Evolutionary conservation across 306 rosid species (phyloP).

Genomic region (Trichosanthes truncata): DNA sequence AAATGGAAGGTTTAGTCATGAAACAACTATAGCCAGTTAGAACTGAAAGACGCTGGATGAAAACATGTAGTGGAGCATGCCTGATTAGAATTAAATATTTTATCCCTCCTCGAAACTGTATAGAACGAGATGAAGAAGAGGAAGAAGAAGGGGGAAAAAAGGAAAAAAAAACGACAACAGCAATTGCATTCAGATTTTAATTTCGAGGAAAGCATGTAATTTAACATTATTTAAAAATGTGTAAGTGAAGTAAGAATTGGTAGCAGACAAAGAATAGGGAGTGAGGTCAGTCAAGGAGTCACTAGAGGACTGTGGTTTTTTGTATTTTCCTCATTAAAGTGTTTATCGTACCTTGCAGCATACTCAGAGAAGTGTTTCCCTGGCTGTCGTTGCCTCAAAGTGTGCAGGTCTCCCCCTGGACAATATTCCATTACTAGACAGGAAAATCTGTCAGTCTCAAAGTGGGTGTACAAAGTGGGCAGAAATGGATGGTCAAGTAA

Average conservation of each 20-base stretch:
- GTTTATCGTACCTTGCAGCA: conserved; percentile 79
- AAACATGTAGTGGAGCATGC: background rate
- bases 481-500: conserved; percentile 97
- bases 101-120: background rate
- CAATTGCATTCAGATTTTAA: background rate
- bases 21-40: background rate
- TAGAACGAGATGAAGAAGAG: background rate
- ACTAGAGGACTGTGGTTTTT: background rate
- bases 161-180: background rate
- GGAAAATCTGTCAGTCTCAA: conserved; percentile 90
- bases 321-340: background rate
- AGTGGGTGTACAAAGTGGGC: conserved; percentile 93
- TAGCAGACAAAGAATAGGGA: background rate
- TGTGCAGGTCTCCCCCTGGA: conserved; percentile 97
- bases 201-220: background rate
- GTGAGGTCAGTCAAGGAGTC: background rate
- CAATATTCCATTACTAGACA: conserved; percentile 99
- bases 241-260: background rate
- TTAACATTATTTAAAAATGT: background rate
- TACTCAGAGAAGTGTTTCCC: conserved; percentile 98
- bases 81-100: background rate
- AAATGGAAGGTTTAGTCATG: background rate
- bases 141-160: too few species aligned
- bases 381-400: conserved; percentile 97
- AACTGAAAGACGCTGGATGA: background rate